These are phyloP conservation scores for Puya raimondii DNA, from an alignment of 176 grass and related monocot species.

Conservation along the genomic window DNA sequence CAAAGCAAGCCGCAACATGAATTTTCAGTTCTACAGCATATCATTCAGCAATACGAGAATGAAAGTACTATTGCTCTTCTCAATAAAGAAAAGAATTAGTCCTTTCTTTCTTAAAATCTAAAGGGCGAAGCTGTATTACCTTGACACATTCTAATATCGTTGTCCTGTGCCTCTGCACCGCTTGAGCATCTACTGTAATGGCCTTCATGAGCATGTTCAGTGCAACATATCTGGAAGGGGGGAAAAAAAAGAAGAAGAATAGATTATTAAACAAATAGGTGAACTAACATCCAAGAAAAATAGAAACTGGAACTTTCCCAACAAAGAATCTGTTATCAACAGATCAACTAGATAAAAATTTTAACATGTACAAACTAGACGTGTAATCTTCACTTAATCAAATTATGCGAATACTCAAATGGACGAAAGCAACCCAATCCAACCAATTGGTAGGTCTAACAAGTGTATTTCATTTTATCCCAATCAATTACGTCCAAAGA, in stretches of 20 bases:
- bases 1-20: background rate
- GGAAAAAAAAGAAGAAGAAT: conserved; percentile 1
- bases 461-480: too few species aligned
- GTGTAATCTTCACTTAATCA: too few species aligned
- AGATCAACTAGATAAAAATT: too few species aligned
- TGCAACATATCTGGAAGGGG: conserved; percentile 81
- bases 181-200: conserved; percentile 73
- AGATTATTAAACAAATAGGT: conserved; percentile 9
- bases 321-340: too few species aligned
- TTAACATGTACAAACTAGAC: too few species aligned
- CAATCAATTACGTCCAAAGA: too few species aligned
- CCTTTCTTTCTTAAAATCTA: background rate
- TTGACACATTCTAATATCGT: conserved; percentile 98
- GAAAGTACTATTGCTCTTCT: conserved; percentile 1
- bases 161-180: conserved; percentile 88
- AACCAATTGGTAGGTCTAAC: too few species aligned
- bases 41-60: background rate
- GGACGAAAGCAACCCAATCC: too few species aligned
- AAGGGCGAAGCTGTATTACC: conserved; percentile 31
- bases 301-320: background rate
- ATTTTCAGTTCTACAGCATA: background rate
- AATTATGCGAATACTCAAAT: too few species aligned
- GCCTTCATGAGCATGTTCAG: conserved; percentile 96
- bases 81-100: background rate
- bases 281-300: conserved; percentile 1